phyloP scores from a whole-genome alignment of 139 green algal genomes.

The Chlorella sorokiniana region DNA sequence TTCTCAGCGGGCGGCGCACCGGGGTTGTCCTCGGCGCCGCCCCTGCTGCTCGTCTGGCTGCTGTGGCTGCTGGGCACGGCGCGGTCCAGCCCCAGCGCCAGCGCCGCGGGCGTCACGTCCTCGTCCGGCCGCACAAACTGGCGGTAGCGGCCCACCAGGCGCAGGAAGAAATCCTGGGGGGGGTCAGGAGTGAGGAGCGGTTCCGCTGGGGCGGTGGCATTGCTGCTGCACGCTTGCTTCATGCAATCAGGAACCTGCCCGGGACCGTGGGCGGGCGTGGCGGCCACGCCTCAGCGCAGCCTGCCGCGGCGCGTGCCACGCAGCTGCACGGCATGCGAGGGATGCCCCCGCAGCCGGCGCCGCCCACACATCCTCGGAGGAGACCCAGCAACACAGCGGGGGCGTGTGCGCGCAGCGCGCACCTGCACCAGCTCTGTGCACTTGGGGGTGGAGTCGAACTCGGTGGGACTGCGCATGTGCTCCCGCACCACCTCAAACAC shows the following conservation, averaged over 20 bases:
- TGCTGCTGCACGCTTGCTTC: no score
- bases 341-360: no score
- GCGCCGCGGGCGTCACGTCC: conserved; percentile 1
- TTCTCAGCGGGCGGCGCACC: background rate
- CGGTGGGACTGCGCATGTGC: conserved; percentile 59
- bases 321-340: no score
- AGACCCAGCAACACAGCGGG: no score
- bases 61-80: background rate
- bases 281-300: no score
- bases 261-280: no score
- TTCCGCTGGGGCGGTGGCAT: no score
- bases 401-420: no score
- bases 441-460: conserved; percentile 73
- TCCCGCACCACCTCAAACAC: conserved; percentile 37
- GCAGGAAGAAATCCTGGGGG: conserved; percentile 12
- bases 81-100: conserved; percentile 9
- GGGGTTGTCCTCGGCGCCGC: background rate
- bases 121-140: conserved; percentile 20
- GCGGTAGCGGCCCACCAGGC: conserved; percentile 21
- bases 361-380: no score
- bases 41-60: background rate
- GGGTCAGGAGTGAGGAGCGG: background rate
- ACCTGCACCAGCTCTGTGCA: conserved; percentile 15
- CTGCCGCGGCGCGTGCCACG: no score
- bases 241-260: no score